Evolutionary conservation across 352 stramenopile species (phyloP).

Genomic region (Phytopythium kandeliae): DNA sequence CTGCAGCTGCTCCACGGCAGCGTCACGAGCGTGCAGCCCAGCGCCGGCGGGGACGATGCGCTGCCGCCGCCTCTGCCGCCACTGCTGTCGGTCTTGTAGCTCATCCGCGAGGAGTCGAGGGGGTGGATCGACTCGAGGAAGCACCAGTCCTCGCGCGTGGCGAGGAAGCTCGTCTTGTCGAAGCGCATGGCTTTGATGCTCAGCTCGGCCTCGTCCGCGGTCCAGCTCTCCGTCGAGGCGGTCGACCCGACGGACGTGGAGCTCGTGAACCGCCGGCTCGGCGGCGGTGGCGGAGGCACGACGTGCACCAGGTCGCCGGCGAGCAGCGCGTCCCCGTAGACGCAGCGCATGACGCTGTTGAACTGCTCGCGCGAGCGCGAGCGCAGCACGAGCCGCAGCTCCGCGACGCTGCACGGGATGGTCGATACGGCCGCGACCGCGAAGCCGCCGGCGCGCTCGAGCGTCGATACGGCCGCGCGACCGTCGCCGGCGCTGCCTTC

Average conservation of each 20-base stretch:
- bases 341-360: constrained; percentile 27
- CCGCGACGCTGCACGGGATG: constrained; percentile 30
- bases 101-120: neutral
- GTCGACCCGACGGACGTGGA: constrained; percentile 1
- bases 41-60: constrained; percentile 3
- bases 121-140: constrained; percentile 31
- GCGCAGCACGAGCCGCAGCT: constrained; percentile 32
- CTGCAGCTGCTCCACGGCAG: constrained; percentile 4
- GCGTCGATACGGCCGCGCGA: constrained; percentile 11
- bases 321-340: constrained; percentile 28
- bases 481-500: constrained; percentile 14
- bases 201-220: constrained; percentile 13
- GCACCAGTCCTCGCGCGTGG: constrained; percentile 33
- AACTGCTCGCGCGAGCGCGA: constrained; percentile 18
- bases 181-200: constrained; percentile 32
- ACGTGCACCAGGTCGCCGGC: constrained; percentile 27
- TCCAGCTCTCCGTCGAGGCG: neutral
- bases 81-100: no score
- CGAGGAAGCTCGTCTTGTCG: constrained; percentile 25
- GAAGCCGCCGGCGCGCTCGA: constrained; percentile 20
- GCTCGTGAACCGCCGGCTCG: neutral
- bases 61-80: neutral
- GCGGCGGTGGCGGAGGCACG: constrained; percentile 4
- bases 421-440: constrained; percentile 21
- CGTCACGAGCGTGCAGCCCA: constrained; percentile 3